These are phyloP conservation scores for Usnea hakonensis DNA, from an alignment of 495 filamentous ascomycete genomes.

Conservation along the genomic window DNA sequence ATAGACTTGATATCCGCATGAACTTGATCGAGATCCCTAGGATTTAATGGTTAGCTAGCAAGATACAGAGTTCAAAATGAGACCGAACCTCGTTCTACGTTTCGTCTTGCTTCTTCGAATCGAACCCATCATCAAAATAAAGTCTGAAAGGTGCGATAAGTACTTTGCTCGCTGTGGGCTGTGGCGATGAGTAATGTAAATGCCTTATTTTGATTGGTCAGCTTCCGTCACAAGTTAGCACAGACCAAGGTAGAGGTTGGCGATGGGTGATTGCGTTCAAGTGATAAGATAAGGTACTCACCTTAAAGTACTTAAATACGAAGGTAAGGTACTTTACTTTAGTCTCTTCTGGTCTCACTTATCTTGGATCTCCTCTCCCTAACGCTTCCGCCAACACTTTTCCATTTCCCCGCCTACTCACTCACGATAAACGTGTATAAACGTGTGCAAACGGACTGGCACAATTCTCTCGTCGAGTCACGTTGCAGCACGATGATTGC, in stretches of 20 bases:
- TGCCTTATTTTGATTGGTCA: neutral
- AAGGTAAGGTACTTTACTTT: neutral
- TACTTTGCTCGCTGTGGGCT: too few relatives aligned
- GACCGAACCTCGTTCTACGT: conserved; percentile 47
- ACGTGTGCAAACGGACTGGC: neutral
- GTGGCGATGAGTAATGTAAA: neutral
- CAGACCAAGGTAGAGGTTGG: too few relatives aligned
- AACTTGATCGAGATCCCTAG: conserved; percentile 83
- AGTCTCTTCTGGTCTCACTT: neutral
- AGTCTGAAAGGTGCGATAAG: neutral
- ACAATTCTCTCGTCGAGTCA: neutral
- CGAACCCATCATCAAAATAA: conserved; percentile 43
- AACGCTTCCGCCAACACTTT: conserved; percentile 1
- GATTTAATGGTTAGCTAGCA: neutral
- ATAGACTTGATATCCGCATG: conserved; percentile 66
- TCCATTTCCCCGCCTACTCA: neutral
- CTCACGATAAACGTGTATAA: neutral
- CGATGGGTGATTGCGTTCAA: too few relatives aligned
- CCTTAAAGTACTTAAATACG: neutral
- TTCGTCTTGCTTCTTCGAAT: conserved; percentile 51
- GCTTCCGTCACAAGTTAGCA: neutral
- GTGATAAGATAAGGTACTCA: too few relatives aligned
- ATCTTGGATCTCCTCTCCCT: conserved; percentile 1
- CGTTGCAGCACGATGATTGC: conserved; percentile 43
- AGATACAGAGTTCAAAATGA: neutral